Base-by-base conservation (phyloP, 306 rosid species). In the Lablab purpureus region DNA sequence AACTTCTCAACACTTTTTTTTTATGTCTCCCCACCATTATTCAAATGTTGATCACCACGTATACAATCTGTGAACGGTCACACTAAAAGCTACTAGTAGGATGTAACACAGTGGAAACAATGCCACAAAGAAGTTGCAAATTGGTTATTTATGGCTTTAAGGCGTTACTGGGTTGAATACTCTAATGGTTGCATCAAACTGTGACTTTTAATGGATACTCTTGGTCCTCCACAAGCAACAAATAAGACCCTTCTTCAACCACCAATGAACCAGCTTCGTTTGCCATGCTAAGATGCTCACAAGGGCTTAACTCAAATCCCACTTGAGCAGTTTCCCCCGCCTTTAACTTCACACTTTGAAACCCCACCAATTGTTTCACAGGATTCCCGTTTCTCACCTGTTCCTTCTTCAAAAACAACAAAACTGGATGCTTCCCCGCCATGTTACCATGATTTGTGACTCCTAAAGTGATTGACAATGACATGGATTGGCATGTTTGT, bases 361-460 rank as follows among this genome's bases (percentile, higher is more conserved):
- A 93, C 22, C 91, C 98, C 25, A 91, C 88, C 89, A 95, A 78
- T 45, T 84, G 90, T 78, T 93, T 91, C 34, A 87, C 14, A 2
- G 97, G 93, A 47, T 84, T 88, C 28, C 91, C 94, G 5, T 80
- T 82, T 13, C 59, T 76, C 6, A 80, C 71, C 4, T 79, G 86
- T 5, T 72, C 80, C 28, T 60, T 83, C 69, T 71, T 83, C 66
- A 77, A 6, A 77, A 91, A 95, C 10, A 95, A 80, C 89, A 93
- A 72, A 13, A 95, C 93, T 0, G 97, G 84, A 50, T 95, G 97
- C 76, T 85, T 95, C 13, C 99, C 98, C 0, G 46, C 85, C 94
- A 90, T 85, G 67, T 65, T 89, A 6, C 98, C 99, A 0, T 82
- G 64, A 14, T 93, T 95, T 66, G 71, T 73, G 27, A 90, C 97